Evolutionary conservation across 371 early-diverging fungal genomes (phyloP), one percentile per base, ranked within the genome.

Genomic region (Mucor circinelloides): DNA sequence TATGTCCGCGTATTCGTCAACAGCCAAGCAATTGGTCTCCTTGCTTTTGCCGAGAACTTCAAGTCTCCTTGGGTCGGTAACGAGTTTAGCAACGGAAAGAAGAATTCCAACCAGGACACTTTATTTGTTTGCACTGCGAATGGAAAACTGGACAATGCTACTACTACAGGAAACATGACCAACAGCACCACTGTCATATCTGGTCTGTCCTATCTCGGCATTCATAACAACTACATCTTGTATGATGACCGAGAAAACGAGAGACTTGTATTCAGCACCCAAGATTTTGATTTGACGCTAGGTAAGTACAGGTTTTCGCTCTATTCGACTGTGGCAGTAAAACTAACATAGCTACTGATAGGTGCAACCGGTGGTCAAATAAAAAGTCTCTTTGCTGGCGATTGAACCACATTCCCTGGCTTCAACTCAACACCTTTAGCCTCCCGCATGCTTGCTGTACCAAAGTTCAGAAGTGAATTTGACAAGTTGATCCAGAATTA

Each of bases 1-100:
- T 86, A 77, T 48, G 72, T 80, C 19, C 28, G 77, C 56, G 50
- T 71, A 50, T 50, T 60, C 38, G 56, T 82, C 10, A 79, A 82
- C 30, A 58, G 76, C 42, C 63, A 70, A 23, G 71, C 72, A 0
- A 42, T 74, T 28, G 82, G 82, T 6, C 48, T 82, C 6, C 79
- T 74, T 70, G 70, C 72, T 5, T 54, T 82, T 17, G 64, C 76
- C 21, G 82, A 82, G 55, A 40, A 28, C 7, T 69, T 69, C 58
- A 69, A 77, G 31, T 65, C 76, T 19, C 75, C 71, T 23, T 82
- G 82, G 82, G 13, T 73, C 0, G 23, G 62, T 6, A 76, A 71
- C 23, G 74, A 73, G 30, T 79, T 82, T 38, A 54, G 52, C 23
- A 61, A 62, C 17, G 80, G 80, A 3, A n/a, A 36, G 6, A 66